Evolutionary conservation across 2,329 filamentous ascomycete species (phyloP), one percentile per base, ranked within the genome.

Genomic region (Aureobasidium zeae): DNA sequence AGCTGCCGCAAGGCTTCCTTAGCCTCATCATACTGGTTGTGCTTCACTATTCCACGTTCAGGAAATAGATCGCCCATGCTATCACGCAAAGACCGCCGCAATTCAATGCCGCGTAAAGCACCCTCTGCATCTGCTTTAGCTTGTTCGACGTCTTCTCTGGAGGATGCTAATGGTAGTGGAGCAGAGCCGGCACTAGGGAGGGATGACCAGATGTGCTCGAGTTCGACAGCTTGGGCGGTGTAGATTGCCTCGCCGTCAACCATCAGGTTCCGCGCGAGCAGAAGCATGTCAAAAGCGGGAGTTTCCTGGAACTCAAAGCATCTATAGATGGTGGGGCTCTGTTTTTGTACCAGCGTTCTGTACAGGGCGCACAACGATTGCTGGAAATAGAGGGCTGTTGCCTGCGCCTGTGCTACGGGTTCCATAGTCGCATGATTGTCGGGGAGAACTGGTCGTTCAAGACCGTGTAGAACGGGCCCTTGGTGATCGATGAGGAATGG

Each of bases 401-500:
- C 57, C 21, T 53, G 41, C 32, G 50, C 49, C 42, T 53, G 52
- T 30, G 48, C 53, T 5, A 37, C 38, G 20, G 47, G 16, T 6
- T 54, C 52, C 11, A 59, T 52, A 16, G 49, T 44, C 5, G 54
- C 44, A 6, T 56, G 37, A 26, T 58, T 48, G 11, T 52, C 36
- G 24, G 53, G 52, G 22, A 49, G 50, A 29, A 48, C 35, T 12
- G 62, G 61, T 9, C 54, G 50, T 20, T 59, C 53, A 25, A 59
- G 30, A 38, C 57, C 55, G 15, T 37, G 15, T 6, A 55, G 32
- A 16, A 48, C 48, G 12, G 56, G 56, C 7, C 60, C 60, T 32
- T 61, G 52, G 28, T 62, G 57, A 33, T 62, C 58, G 9, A 64
- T 51, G n/a, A 65, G 53, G 26, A 47, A 44, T 42, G 58, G 62